A percentile compares a stretch with the other conserved stretches of the same genome.
These are phyloP conservation scores for Brassica rapa DNA, from an alignment of 345 rosid species.

Conservation along the genomic window DNA sequence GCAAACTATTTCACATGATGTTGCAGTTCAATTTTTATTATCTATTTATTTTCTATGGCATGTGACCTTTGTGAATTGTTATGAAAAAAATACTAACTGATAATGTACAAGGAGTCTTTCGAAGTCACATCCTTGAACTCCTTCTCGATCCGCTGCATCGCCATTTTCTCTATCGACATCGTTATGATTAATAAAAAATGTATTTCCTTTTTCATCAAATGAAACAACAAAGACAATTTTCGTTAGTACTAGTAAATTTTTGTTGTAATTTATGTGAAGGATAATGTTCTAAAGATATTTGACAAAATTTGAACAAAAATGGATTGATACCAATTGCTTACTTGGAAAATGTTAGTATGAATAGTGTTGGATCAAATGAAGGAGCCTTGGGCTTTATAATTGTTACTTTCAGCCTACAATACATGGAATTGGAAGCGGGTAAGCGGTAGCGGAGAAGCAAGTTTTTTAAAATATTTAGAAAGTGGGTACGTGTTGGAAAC, in stretches of 20 bases:
- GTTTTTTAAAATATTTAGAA: too few relatives aligned
- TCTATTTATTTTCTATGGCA: background rate
- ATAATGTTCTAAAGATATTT: background rate
- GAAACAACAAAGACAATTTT: background rate
- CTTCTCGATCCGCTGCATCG: background rate
- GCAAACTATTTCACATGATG: background rate
- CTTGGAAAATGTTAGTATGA: conserved; percentile 19
- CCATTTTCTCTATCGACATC: background rate
- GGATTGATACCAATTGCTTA: background rate
- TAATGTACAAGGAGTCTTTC: background rate
- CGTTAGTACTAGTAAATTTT: background rate
- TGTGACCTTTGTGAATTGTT: background rate
- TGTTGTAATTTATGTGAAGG: background rate
- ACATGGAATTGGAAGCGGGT: too few relatives aligned
- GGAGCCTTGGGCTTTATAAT: background rate
- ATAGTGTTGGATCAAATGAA: conserved; percentile 8
- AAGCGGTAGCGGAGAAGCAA: too few relatives aligned
- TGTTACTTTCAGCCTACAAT: background rate
- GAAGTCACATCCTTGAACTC: background rate
- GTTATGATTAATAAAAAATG: background rate
- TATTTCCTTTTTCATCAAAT: background rate
- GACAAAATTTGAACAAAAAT: background rate
- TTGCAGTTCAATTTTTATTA: background rate
- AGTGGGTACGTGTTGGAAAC: too few relatives aligned
- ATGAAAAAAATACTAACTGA: background rate